A percentile compares a stretch with the other conserved stretches of the same genome.
Evolutionary conservation across 805 yeast species (phyloP).

Genomic region (Schwanniomyces occidentalis): DNA sequence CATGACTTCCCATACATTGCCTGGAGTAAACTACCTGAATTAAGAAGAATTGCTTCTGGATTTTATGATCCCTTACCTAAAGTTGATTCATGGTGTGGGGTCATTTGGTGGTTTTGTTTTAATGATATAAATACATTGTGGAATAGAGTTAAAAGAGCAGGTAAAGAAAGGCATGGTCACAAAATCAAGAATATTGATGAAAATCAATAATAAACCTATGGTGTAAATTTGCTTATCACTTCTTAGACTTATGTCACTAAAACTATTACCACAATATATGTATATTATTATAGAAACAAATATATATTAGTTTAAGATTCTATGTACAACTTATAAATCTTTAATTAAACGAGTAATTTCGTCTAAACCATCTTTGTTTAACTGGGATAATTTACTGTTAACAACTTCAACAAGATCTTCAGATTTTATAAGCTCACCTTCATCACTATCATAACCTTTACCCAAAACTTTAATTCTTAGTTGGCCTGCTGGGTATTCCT

Average conservation of each 20-base stretch:
- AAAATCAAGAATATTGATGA: conserved; percentile 16
- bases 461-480: conserved; percentile 87
- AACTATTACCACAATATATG: no score
- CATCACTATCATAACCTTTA: conserved; percentile 79
- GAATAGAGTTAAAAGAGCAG: conserved; percentile 75
- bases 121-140: conserved; percentile 69
- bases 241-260: no score
- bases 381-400: conserved; percentile 31
- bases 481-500: conserved; percentile 80
- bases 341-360: conserved; percentile 64
- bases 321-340: conserved; percentile 40
- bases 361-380: conserved; percentile 56
- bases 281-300: conserved; percentile 3
- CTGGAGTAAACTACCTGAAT: conserved; percentile 74
- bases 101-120: conserved; percentile 68
- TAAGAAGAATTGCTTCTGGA: conserved; percentile 70
- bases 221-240: no score
- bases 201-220: conserved; percentile 4
- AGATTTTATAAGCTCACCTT: conserved; percentile 76
- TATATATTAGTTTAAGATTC: conserved; percentile 9
- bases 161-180: conserved; percentile 35
- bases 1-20: conserved; percentile 95
- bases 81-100: conserved; percentile 78
- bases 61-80: conserved; percentile 79
- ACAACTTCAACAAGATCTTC: conserved; percentile 58